Conservation (phyloP, 2,329 filamentous ascomycete species). For the Colletotrichum simmondsii region DNA sequence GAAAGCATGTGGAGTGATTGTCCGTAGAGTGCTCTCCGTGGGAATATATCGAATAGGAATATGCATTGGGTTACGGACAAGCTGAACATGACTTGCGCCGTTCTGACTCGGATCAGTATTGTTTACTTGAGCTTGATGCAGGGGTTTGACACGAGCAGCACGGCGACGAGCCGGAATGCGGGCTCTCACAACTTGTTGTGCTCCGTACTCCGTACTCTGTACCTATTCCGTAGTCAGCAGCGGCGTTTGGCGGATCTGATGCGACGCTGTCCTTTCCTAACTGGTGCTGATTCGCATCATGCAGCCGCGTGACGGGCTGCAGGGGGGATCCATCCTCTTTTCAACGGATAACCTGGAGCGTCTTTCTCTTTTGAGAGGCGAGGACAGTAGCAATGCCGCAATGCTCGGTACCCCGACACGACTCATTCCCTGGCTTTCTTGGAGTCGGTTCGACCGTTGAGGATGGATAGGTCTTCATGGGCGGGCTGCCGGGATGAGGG, state of each 20-base stretch:
- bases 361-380: background rate
- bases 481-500: background rate
- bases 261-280: background rate
- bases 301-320: conserved; percentile 16
- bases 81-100: background rate
- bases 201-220: no score
- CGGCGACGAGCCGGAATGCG: background rate
- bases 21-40: background rate
- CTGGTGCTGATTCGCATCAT: conserved; percentile 5
- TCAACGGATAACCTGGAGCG: background rate
- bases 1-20: background rate
- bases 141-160: background rate
- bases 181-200: background rate
- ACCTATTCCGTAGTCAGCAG: background rate
- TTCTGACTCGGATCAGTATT: background rate
- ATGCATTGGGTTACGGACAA: background rate
- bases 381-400: background rate
- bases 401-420: background rate
- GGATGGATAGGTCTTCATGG: background rate
- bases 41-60: background rate
- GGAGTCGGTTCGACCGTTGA: background rate
- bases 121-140: background rate
- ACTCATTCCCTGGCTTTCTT: background rate
- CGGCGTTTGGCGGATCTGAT: background rate
- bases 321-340: conserved; percentile 9